Evolutionary conservation across 2,329 filamentous ascomycete species (phyloP).

Genomic region (Apiospora aurea): DNA sequence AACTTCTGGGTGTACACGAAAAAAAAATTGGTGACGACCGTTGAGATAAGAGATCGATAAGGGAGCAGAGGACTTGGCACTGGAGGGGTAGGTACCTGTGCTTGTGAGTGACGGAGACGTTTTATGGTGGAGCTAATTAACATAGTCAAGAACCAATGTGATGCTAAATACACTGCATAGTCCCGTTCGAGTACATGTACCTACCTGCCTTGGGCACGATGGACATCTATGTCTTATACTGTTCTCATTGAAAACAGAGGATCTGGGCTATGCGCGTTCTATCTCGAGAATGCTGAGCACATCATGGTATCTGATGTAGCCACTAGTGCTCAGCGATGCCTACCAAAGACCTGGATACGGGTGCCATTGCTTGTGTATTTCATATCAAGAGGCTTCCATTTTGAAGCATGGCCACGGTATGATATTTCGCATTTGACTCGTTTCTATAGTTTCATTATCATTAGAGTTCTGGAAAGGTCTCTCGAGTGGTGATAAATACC

Average conservation of each 20-base stretch:
- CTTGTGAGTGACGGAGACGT: no score
- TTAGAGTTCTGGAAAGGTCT: neutral
- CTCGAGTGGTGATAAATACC: neutral
- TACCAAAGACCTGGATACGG: neutral
- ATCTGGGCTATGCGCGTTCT: no score
- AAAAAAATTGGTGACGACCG: constrained; percentile 17
- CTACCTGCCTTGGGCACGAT: no score
- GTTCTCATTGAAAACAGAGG: no score
- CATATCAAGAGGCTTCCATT: neutral
- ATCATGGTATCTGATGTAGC: neutral
- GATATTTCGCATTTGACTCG: neutral
- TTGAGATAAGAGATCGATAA: constrained; percentile 13
- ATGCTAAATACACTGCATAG: no score
- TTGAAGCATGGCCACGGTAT: neutral
- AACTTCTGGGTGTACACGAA: neutral
- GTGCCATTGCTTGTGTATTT: neutral
- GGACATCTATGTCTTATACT: no score
- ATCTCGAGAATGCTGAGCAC: neutral
- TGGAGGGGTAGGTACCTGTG: constrained; percentile 2
- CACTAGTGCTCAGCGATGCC: neutral
- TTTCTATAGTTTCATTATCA: constrained; percentile 6
- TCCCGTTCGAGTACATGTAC: no score
- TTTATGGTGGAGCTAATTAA: no score
- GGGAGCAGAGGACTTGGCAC: neutral
- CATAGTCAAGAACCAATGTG: no score